These are phyloP conservation scores for Trametes coccinea DNA, from an alignment of 768 basidiomycete genomes.

Conservation along the genomic window DNA sequence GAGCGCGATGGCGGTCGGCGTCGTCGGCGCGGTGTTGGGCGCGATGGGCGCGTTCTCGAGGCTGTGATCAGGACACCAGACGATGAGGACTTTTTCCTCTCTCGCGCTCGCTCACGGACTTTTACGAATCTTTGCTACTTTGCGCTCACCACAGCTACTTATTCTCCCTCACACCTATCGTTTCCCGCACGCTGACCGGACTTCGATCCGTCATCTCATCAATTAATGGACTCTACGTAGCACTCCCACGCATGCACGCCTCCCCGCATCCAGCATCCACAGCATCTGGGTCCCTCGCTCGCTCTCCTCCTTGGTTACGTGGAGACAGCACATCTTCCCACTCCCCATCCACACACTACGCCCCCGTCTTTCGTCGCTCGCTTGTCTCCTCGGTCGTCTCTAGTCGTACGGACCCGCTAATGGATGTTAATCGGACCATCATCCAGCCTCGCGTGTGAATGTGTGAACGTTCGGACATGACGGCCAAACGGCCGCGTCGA, in stretches of 20 bases:
- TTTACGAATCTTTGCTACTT: too few species aligned
- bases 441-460: background rate
- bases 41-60: conserved; percentile 23
- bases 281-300: too few species aligned
- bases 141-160: too few species aligned
- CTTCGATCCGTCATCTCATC: too few species aligned
- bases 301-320: background rate
- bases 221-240: too few species aligned
- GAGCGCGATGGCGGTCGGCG: conserved; percentile 38
- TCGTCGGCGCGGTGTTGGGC: conserved; percentile 41
- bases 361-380: background rate
- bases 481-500: too few species aligned
- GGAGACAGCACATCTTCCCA: background rate
- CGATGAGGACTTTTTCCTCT: background rate
- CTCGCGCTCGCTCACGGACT: too few species aligned
- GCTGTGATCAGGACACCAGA: conserved; percentile 6
- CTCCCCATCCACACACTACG: background rate
- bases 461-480: background rate
- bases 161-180: too few species aligned
- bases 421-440: conserved; percentile 4
- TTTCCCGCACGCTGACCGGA: too few species aligned
- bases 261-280: too few species aligned
- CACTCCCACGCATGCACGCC: too few species aligned
- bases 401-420: conserved; percentile 9
- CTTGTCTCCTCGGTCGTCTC: conserved; percentile 5